Base-by-base conservation (phyloP, 1,284 basidiomycete genomes). In the Cryptococcus sp. region DNA sequence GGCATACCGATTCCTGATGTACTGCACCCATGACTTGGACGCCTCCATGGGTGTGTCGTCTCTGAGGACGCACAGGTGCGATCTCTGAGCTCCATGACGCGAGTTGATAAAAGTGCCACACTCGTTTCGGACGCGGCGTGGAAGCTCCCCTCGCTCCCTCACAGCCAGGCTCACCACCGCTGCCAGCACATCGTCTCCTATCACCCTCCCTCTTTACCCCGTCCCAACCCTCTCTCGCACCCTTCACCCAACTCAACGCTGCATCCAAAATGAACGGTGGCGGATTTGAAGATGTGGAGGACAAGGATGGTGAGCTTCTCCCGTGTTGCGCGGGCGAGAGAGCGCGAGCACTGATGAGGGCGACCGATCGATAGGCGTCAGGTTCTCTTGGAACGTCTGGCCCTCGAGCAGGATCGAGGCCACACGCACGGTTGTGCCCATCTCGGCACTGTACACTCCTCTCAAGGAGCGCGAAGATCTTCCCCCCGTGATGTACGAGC, bases 321-420 rank as follows among this genome's bases (percentile, higher is more conserved):
- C 5, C 28, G 4, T 4, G 4, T 20, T 12, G 23, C 0, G 42
- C 42, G 16, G 8, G 18, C 12, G 12, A 4, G 42, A 20, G 28
- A 33, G 9, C 9, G 18, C 42, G 42, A 12, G 40, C n/a, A 9
- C 13, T 7, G 21, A 23, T 50, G 24, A n/a, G 43, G 37, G 36
- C 39, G 1, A 13, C 47, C 15, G 23, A 33, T 33, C 28, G 28
- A 33, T 67, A 94, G 91, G 91, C 69, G 86, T 94, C 47, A 84
- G 91, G 58, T 82, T 94, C 69, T 95, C 92, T 56, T 98, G 95
- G 95, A 98, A 98, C 78, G 91, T 94, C 57, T 98, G 94, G 92
- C 93, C 95, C 1, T 94, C 93, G 42, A 93, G 91, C 62, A 86
- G 94, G 68, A 91, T 98, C 79, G 96, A 99, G 80, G 91, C 94